phyloP scores from a whole-genome alignment of 345 rosid genomes.

The Gossypium anomalum region DNA sequence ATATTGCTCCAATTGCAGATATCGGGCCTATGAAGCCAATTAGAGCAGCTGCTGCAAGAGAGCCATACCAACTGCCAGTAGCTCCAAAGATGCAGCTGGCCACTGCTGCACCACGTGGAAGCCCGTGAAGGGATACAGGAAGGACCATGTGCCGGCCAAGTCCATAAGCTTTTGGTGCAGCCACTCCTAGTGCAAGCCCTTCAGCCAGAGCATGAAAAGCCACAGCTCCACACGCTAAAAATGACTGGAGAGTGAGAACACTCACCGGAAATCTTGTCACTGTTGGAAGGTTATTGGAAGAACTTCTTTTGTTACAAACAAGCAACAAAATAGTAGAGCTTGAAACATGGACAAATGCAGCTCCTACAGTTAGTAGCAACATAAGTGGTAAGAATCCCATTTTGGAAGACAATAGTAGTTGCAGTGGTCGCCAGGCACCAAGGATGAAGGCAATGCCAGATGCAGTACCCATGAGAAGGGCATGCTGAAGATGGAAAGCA shows the following conservation, averaged over 20 bases:
- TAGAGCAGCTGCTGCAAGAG: conserved; percentile 52
- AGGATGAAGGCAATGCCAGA: conserved; percentile 94
- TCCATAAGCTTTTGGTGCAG: conserved; percentile 96
- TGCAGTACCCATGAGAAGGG: conserved; percentile 89
- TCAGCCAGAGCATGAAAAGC: conserved; percentile 94
- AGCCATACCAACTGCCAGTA: neutral
- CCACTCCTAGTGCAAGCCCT: conserved; percentile 95
- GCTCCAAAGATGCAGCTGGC: conserved; percentile 84
- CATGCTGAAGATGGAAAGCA: conserved; percentile 77
- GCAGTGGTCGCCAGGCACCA: conserved; percentile 85
- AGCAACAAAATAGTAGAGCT: conserved; percentile 53
- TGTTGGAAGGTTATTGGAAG: conserved; percentile 44
- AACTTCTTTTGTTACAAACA: conserved; percentile 49
- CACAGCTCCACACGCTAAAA: conserved; percentile 81
- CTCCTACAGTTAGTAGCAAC: conserved; percentile 55
- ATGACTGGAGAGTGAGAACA: conserved; percentile 72
- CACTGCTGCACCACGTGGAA: conserved; percentile 94
- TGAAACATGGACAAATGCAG: conserved; percentile 47
- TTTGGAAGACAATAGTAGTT: conserved; percentile 67
- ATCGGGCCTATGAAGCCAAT: conserved; percentile 84
- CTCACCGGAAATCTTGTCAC: conserved; percentile 60
- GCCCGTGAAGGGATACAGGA: conserved; percentile 91
- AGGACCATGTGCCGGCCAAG: conserved; percentile 92
- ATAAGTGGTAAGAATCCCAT: conserved; percentile 67
- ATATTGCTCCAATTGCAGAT: conserved; percentile 85